These are phyloP conservation scores for Candida gigantensis DNA, from an alignment of 1,139 yeast genomes.

Conservation along the genomic window DNA sequence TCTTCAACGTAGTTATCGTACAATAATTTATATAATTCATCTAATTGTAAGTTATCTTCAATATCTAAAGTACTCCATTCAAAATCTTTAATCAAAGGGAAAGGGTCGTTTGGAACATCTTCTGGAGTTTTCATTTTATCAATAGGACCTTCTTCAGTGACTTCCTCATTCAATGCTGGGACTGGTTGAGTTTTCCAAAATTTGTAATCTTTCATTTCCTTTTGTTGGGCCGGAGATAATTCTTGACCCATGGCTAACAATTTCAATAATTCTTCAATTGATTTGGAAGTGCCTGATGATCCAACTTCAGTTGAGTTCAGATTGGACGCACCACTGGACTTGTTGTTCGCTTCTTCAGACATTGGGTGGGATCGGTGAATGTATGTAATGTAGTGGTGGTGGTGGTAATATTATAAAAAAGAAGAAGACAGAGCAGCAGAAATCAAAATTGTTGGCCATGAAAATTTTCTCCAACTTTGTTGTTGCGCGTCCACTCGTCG, in stretches of 20 bases:
- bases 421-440: no score
- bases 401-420: no score
- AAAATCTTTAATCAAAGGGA: slow-evolving; percentile 72
- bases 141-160: slow-evolving; percentile 80
- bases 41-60: slow-evolving; percentile 54
- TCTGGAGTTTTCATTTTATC: slow-evolving; percentile 64
- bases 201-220: slow-evolving; percentile 84
- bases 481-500: no score
- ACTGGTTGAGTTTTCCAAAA: slow-evolving; percentile 99
- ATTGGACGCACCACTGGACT: not conserved
- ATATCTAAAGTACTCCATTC: slow-evolving; percentile 88
- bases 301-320: no score
- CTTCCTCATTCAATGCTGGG: slow-evolving; percentile 65
- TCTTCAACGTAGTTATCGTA: slow-evolving; percentile 95
- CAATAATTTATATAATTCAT: slow-evolving; percentile 75
- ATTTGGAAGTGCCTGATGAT: slow-evolving; percentile 14
- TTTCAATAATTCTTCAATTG: slow-evolving; percentile 52
- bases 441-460: no score
- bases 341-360: slow-evolving; percentile 3
- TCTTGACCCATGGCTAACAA: slow-evolving; percentile 55
- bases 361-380: not conserved
- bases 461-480: not conserved
- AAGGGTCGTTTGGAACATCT: slow-evolving; percentile 70
- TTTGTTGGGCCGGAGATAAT: slow-evolving; percentile 54
- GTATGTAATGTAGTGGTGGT: not conserved